Evolutionary conservation across 352 stramenopile species (phyloP), one percentile per base, ranked within the genome.

Genomic region (Phytopythium helicoides): DNA sequence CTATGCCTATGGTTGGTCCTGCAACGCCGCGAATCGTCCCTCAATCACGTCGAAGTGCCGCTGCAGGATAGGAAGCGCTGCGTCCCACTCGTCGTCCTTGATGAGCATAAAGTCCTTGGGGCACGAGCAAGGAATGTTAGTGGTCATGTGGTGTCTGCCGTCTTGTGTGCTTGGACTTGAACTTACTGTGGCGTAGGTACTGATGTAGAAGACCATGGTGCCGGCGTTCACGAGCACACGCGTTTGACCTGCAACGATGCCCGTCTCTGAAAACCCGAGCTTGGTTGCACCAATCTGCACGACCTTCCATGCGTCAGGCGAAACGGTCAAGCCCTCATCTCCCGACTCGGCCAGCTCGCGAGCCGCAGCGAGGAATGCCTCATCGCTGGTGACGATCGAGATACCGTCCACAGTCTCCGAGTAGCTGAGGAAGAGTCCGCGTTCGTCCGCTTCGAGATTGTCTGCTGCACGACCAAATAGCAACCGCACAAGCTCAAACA

Each of bases 141-240:
- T 10, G 28, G 5, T 33, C 28, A n/a, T n/a, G n/a, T n/a, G n/a
- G n/a, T n/a, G n/a, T n/a, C n/a, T n/a, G n/a, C n/a, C n/a, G n/a
- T n/a, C n/a, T n/a, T n/a, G n/a, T n/a, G n/a, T n/a, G n/a, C n/a
- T 9, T 33, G 28, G 28, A 9, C 35, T 50, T 23, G 40, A 10
- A 46, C 60, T n/a, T 60, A 82, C 68, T 33, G 71, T 85, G n/a
- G 76, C 66, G 55, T 83, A 87, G 10, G 76, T 87, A 45, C 76
- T 87, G 25, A 87, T 60, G 51, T 86, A 87, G 60, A 87, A 86
- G 10, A 87, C 71, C 45, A 75, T 84, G 6, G 73, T 86, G 3
- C 73, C 76, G 3, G 76, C 68, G 25, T 73, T 76, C 19, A 82
- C 57, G 25, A 87, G 54, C 25, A 85, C 74, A 21, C 69, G 58